These are phyloP conservation scores for Solanum lycopersicoides DNA, from an alignment of 257 asterid species.

Conservation along the genomic window DNA sequence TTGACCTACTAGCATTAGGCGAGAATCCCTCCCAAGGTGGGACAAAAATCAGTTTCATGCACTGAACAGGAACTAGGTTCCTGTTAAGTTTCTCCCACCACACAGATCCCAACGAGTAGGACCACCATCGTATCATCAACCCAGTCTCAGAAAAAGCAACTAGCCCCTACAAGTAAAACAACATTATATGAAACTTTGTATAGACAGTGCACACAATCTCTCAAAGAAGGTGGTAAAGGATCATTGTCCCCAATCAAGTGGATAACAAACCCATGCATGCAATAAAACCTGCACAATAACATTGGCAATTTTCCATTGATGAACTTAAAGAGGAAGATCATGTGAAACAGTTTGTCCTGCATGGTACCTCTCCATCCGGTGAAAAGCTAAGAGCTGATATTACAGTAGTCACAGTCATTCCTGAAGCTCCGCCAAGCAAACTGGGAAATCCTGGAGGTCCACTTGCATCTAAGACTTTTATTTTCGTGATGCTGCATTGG, in stretches of 20 bases:
- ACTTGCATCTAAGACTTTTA: conserved; percentile 94
- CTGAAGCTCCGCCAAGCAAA: conserved; percentile 65
- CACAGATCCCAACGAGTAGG: conserved; percentile 53
- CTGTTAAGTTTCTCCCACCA: conserved; percentile 98
- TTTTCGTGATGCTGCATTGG: conserved; percentile 66
- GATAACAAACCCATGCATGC: neutral
- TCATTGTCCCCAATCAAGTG: neutral
- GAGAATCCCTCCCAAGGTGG: conserved; percentile 98
- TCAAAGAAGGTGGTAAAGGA: neutral
- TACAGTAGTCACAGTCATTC: conserved; percentile 47
- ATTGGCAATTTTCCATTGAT: neutral
- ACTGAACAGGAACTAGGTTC: conserved; percentile 75
- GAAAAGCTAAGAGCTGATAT: conserved; percentile 94
- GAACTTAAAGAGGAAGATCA: neutral
- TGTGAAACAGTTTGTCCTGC: neutral
- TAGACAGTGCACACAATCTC: neutral
- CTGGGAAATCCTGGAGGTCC: conserved; percentile 94
- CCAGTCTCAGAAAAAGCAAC: conserved; percentile 94
- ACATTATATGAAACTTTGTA: neutral
- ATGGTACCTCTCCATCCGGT: conserved; percentile 89
- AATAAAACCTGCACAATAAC: neutral
- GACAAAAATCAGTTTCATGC: conserved; percentile 82
- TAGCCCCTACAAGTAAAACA: conserved; percentile 52
- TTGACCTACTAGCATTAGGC: conserved; percentile 72
- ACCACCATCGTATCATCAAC: conserved; percentile 96